These are phyloP conservation scores for Ophiostoma pallidulum DNA, from an alignment of 2,329 filamentous ascomycete species.

Conservation along the genomic window DNA sequence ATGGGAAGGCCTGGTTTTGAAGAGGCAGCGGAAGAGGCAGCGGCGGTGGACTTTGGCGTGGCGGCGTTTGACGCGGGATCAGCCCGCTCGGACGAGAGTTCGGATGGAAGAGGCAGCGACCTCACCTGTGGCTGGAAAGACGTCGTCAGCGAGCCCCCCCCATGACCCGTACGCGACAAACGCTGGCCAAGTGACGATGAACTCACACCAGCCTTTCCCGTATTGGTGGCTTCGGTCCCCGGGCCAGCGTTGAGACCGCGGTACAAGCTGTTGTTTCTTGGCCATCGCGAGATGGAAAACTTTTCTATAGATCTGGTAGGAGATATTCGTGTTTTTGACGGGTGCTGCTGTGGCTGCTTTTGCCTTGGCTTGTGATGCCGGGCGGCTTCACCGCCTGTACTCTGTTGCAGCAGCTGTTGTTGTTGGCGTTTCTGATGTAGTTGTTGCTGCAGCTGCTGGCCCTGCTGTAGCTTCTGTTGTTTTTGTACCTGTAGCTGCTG, in stretches of 20 bases:
- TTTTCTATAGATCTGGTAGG: not conserved
- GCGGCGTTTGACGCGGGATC: not conserved
- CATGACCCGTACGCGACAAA: too few species aligned
- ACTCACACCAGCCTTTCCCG: not conserved
- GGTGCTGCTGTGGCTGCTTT: not conserved
- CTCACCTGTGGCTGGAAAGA: not conserved
- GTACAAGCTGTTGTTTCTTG: conserved; percentile 1
- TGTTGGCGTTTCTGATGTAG: not conserved
- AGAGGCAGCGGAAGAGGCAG: not conserved
- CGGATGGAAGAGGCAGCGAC: not conserved
- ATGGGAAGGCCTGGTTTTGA: conserved; percentile 5
- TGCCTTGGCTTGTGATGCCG: conserved; percentile 5
- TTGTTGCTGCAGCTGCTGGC: conserved; percentile 1
- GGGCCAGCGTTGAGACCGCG: conserved; percentile 11
- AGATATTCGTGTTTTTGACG: not conserved
- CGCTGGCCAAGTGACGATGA: too few species aligned
- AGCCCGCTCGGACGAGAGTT: not conserved
- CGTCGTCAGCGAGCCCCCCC: conserved; percentile 2
- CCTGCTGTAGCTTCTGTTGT: conserved; percentile 5
- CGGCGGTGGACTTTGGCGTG: not conserved
- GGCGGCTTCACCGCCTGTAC: not conserved
- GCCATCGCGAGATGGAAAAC: conserved; percentile 3
- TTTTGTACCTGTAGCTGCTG: conserved; percentile 1
- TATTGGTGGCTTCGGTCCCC: not conserved
- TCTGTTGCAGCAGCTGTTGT: not conserved